These are phyloP conservation scores for Pigoraptor vietnamica DNA, from an alignment of 78 protist species.

Conservation along the genomic window DNA sequence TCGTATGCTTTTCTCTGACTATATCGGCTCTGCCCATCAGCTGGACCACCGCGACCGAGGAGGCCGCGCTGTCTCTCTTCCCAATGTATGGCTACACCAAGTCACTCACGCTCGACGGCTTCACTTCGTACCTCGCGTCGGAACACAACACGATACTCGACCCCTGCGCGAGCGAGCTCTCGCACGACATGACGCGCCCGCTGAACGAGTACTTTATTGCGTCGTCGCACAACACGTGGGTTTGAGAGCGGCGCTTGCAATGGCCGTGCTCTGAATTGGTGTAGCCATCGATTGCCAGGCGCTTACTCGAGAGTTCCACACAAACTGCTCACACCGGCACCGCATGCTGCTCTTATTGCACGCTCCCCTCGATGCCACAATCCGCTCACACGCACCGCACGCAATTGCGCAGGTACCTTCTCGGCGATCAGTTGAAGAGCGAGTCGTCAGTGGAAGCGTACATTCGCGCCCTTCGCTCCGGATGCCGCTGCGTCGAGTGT, in stretches of 20 bases:
- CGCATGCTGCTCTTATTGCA: too few relatives aligned
- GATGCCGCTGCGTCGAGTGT: constrained; percentile 70
- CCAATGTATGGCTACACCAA: neutral
- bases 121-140: neutral
- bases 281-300: neutral
- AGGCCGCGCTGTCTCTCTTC: too few relatives aligned
- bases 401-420: constrained; percentile 61
- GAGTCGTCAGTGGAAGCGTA: constrained; percentile 50
- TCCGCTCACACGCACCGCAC: too few relatives aligned
- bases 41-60: neutral
- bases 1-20: too few relatives aligned
- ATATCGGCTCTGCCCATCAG: too few relatives aligned
- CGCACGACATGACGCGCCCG: constrained; percentile 66
- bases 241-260: neutral
- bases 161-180: neutral
- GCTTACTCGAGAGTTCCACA: neutral
- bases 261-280: neutral
- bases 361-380: too few relatives aligned
- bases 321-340: neutral
- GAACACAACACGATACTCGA: neutral
- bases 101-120: neutral
- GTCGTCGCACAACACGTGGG: constrained; percentile 88
- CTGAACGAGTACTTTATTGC: constrained; percentile 56
- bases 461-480: constrained; percentile 25
- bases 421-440: constrained; percentile 73